These are phyloP conservation scores for Boletus eberwhitei DNA, from an alignment of 768 basidiomycete species.

Conservation along the genomic window DNA sequence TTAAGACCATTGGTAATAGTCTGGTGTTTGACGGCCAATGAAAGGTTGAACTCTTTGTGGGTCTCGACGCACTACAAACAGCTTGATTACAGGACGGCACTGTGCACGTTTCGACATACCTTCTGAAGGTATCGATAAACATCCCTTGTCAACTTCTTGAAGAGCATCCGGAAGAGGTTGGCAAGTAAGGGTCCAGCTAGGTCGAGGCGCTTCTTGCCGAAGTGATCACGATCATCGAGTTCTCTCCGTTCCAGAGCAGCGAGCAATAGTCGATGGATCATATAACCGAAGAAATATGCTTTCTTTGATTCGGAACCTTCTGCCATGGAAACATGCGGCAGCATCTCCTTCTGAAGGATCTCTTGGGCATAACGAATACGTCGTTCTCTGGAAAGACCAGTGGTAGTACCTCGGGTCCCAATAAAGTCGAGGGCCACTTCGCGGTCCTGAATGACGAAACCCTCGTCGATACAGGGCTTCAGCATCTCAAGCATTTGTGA, in stretches of 20 bases:
- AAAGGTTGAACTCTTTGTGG: conserved; percentile 91
- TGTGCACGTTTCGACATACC: conserved; percentile 41
- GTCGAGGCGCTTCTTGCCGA: conserved; percentile 97
- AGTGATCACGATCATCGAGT: conserved; percentile 98
- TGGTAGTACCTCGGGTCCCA: conserved; percentile 94
- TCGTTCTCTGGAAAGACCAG: conserved; percentile 85
- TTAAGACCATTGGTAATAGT: conserved; percentile 98
- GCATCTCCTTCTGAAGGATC: conserved; percentile 97
- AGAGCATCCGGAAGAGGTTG: conserved; percentile 97
- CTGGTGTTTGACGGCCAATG: conserved; percentile 89
- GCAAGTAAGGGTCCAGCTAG: conserved; percentile 93
- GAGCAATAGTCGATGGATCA: conserved; percentile 93
- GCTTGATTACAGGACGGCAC: not conserved
- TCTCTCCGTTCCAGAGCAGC: conserved; percentile 94
- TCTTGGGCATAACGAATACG: conserved; percentile 96
- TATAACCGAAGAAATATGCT: conserved; percentile 99
- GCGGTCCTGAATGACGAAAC: conserved; percentile 96
- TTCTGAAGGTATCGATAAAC: conserved; percentile 97
- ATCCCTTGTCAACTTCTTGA: conserved; percentile 94
- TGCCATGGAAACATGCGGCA: conserved; percentile 94
- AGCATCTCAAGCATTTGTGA: conserved; percentile 96
- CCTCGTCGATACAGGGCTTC: conserved; percentile 97
- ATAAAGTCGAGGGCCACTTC: conserved; percentile 98
- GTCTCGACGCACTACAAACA: conserved; percentile 84
- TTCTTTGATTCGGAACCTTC: conserved; percentile 98